These are phyloP conservation scores for Phytophthora tentaculata DNA, from an alignment of 352 stramenopile genomes.

Conservation along the genomic window DNA sequence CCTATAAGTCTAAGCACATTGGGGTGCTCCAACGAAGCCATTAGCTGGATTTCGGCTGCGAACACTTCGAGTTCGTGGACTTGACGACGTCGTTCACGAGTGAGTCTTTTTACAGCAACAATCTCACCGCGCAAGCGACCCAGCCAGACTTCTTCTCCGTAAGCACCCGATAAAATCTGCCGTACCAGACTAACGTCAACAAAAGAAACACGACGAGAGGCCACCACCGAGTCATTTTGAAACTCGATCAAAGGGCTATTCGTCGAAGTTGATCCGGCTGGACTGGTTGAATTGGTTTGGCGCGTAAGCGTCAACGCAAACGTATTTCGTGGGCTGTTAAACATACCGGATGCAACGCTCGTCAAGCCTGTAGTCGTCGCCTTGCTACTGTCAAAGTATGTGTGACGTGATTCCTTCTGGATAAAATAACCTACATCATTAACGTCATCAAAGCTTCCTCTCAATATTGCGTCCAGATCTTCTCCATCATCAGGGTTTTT, in stretches of 20 bases:
- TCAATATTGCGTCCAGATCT: conserved; percentile 18
- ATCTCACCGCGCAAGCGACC: conserved; percentile 39
- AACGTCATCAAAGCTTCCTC: conserved; percentile 15
- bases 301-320: conserved; percentile 13
- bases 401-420: conserved; percentile 11
- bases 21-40: conserved; percentile 40
- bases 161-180: conserved; percentile 51
- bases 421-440: conserved; percentile 10
- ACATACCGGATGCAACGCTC: conserved; percentile 22
- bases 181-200: conserved; percentile 42
- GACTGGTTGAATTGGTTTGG: conserved; percentile 15
- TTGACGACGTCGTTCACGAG: conserved; percentile 24
- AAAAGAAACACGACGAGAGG: conserved; percentile 42
- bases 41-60: conserved; percentile 48
- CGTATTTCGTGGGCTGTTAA: conserved; percentile 27
- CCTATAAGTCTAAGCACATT: conserved; percentile 47
- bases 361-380: conserved; percentile 29
- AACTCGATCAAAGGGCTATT: conserved; percentile 29
- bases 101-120: conserved; percentile 56
- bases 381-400: conserved; percentile 16
- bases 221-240: conserved; percentile 32
- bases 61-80: conserved; percentile 41
- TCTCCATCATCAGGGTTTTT: conserved; percentile 19
- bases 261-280: conserved; percentile 6
- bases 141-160: conserved; percentile 58